These are phyloP conservation scores for Arthrobotrys musiformis DNA, from an alignment of 2,329 filamentous ascomycete species.

Conservation along the genomic window DNA sequence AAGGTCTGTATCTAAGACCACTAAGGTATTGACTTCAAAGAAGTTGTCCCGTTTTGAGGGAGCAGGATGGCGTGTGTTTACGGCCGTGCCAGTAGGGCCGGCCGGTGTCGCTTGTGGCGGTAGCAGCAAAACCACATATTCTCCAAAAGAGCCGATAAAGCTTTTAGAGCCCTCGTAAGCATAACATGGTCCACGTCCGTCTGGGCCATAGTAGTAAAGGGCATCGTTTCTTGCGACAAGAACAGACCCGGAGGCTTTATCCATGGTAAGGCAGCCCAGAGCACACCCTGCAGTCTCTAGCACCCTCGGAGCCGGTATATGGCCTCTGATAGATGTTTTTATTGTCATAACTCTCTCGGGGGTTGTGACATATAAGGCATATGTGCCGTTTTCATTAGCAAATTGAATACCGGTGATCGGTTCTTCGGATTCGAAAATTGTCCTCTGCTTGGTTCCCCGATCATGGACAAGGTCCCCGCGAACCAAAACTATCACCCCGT, in stretches of 20 bases:
- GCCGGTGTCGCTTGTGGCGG: slow-evolving; percentile 71
- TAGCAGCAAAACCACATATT: slow-evolving; percentile 88
- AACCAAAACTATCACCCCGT: slow-evolving; percentile 92
- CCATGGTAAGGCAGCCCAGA: slow-evolving; percentile 86
- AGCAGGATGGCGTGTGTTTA: slow-evolving; percentile 23
- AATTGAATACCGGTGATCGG: slow-evolving; percentile 93
- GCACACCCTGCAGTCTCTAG: slow-evolving; percentile 90
- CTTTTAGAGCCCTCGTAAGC: slow-evolving; percentile 93
- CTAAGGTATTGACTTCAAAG: slow-evolving; percentile 88
- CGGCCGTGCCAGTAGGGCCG: background rate
- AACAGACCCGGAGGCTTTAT: slow-evolving; percentile 72
- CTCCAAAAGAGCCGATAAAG: slow-evolving; percentile 78
- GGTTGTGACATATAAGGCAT: slow-evolving; percentile 89
- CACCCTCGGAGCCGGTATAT: slow-evolving; percentile 86
- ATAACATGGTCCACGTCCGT: slow-evolving; percentile 86
- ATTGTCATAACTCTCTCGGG: slow-evolving; percentile 87
- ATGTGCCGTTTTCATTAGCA: slow-evolving; percentile 66
- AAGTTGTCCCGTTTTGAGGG: slow-evolving; percentile 70
- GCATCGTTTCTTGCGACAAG: slow-evolving; percentile 95
- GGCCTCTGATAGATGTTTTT: slow-evolving; percentile 85
- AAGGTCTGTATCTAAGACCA: slow-evolving; percentile 88
- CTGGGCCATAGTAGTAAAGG: slow-evolving; percentile 88
- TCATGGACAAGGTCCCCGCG: slow-evolving; percentile 95
- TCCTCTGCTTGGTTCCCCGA: slow-evolving; percentile 89
- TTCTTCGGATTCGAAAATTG: slow-evolving; percentile 95